phyloP scores from a whole-genome alignment of 73 alveolate species.

The Effrenium voratum region DNA sequence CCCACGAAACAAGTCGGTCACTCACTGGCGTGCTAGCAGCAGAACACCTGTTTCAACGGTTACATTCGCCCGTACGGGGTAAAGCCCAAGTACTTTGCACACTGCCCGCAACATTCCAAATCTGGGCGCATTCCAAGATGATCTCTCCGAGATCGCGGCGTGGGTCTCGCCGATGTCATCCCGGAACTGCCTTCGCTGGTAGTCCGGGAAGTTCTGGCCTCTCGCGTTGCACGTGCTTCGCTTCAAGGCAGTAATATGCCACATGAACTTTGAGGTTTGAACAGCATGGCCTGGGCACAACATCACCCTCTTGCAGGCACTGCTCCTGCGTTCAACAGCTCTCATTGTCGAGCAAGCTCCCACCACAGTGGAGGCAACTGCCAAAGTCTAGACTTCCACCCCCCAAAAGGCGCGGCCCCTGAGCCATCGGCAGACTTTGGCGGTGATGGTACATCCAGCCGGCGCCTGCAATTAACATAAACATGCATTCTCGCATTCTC shows the following conservation, averaged over 20 bases:
- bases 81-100: no score
- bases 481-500: no score
- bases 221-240: background rate
- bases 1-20: no score
- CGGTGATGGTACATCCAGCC: conserved; percentile 60
- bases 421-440: conserved; percentile 59
- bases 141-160: no score
- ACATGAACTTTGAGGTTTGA: no score
- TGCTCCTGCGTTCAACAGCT: background rate
- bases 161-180: conserved; percentile 83
- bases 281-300: background rate
- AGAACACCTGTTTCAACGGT: no score
- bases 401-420: background rate
- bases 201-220: conserved; percentile 80
- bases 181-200: conserved; percentile 60
- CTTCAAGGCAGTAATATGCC: background rate
- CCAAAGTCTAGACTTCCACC: background rate
- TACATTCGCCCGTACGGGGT: no score
- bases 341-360: no score
- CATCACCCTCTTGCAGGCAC: background rate
- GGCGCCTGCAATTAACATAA: no score
- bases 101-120: no score
- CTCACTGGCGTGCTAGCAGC: no score
- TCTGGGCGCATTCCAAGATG: no score
- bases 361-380: background rate